phyloP scores from a whole-genome alignment of 805 yeast genomes.

The Zygosaccharomyces rouxii region DNA sequence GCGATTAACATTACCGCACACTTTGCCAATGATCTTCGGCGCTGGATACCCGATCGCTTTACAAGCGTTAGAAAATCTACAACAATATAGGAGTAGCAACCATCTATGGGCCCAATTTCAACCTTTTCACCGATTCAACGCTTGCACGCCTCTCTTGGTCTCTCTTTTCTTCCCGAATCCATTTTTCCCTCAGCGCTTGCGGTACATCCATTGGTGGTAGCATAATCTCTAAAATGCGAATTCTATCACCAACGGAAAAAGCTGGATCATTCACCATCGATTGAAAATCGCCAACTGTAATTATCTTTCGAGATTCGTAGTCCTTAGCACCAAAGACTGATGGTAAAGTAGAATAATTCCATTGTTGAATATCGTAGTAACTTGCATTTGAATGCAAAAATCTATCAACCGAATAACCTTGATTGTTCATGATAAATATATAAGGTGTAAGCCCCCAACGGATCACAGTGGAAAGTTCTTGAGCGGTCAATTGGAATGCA shows the following conservation, averaged over 20 bases:
- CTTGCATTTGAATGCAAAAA: slow-evolving; percentile 48
- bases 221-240: slow-evolving; percentile 53
- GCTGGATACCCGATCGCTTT: neutral
- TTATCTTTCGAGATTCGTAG: slow-evolving; percentile 42
- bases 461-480: slow-evolving; percentile 57
- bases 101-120: neutral
- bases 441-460: slow-evolving; percentile 53
- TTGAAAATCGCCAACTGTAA: slow-evolving; percentile 47
- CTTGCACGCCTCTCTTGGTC: slow-evolving; percentile 8
- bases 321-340: slow-evolving; percentile 53
- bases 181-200: slow-evolving; percentile 25
- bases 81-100: neutral
- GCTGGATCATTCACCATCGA: slow-evolving; percentile 38
- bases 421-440: slow-evolving; percentile 56
- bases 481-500: slow-evolving; percentile 62
- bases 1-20: neutral
- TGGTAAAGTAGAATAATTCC: slow-evolving; percentile 49
- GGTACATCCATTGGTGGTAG: slow-evolving; percentile 62
- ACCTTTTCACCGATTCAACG: slow-evolving; percentile 1
- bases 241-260: slow-evolving; percentile 41
- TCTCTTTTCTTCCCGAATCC: slow-evolving; percentile 26
- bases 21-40: neutral
- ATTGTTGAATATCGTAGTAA: slow-evolving; percentile 59
- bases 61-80: neutral
- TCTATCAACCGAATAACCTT: slow-evolving; percentile 64